A percentile compares a stretch with the other conserved stretches of the same genome.
Conservation (phyloP, 31 red algal species). For the Porphyra umbilicalis region DNA sequence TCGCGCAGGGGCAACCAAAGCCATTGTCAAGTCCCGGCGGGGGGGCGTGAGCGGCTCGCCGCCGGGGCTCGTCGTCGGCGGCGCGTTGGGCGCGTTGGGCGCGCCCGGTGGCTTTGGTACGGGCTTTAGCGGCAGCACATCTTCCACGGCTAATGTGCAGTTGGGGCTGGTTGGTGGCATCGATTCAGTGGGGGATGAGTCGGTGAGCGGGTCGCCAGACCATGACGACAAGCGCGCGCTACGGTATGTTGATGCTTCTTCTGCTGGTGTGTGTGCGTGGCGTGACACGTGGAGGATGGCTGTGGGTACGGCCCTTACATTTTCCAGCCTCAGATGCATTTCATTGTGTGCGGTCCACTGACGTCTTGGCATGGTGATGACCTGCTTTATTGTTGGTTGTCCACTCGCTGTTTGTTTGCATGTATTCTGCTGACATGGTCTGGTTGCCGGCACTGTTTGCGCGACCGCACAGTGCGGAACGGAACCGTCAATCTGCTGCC, state of each 20-base stretch:
- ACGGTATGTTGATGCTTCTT: background rate
- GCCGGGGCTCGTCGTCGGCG: background rate
- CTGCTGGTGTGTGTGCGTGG: background rate
- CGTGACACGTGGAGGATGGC: too few species aligned
- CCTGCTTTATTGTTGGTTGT: too few species aligned
- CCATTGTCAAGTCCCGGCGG: background rate
- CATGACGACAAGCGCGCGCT: background rate
- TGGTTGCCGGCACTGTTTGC: too few species aligned
- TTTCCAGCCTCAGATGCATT: too few species aligned
- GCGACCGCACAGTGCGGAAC: constrained; percentile 43
- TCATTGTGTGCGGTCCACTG: too few species aligned
- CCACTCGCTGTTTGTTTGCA: too few species aligned
- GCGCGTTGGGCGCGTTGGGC: background rate
- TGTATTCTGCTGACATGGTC: too few species aligned
- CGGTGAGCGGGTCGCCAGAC: background rate
- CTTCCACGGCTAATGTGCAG: background rate
- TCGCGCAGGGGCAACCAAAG: background rate
- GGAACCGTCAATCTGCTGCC: constrained; percentile 76
- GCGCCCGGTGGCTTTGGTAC: background rate
- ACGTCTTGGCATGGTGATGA: too few species aligned
- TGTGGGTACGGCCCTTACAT: too few species aligned
- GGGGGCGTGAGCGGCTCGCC: background rate
- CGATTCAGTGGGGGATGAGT: background rate
- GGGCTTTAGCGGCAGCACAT: background rate
- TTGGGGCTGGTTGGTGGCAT: background rate